Evolutionary conservation across 192 early-diverging fungal genomes (phyloP), one percentile per base, ranked within the genome.

Genomic region (Physocladia obscura): DNA sequence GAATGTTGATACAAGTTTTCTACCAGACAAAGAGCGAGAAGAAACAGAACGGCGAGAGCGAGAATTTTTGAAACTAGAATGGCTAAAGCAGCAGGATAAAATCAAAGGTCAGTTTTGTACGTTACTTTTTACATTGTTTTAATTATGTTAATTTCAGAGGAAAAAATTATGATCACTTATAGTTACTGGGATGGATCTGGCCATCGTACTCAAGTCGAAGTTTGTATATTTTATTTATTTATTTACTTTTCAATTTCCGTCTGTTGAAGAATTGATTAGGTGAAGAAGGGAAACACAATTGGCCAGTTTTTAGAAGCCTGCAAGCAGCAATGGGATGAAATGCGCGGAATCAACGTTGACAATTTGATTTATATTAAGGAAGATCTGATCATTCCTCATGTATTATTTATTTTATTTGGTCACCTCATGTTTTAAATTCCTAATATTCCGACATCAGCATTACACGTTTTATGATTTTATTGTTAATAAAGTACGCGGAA

Each of bases 161-260:
- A 98, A 74, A 77, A 79, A 5, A 93, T 98, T 35, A 70, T 74
- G 17, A 89, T 98, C 55, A 94, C 94, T 19, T 98, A 96, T 73
- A 91, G 88, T 52, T 98, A 93, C 69, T 98, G 95, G 95, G 94
- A 98, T 72, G 95, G 95, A 19, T 85, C 89, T n/a, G 95, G 95
- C 1, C 95, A 97, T 64, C 91, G 95, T 38, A 89, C 88, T 31
- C 77, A 84, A 58, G 92, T 92, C 6, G 80, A 85, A 67, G 87
- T 80, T 17, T 3, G 40, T 11, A 21, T 8, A 5, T 11, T 1
- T 1, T 48, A 24, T 21, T 70, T 5, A 36, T 35, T 21, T 27
- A 0, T 30, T 0, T 1, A 69, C 30, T 15, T n/a, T 60, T 21
- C 22, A 21, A 29, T 22, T 54, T 24, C 13, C n/a, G 27, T 27